Base-by-base conservation (phyloP, 148 eudicot species). In the Camellia japonica region DNA sequence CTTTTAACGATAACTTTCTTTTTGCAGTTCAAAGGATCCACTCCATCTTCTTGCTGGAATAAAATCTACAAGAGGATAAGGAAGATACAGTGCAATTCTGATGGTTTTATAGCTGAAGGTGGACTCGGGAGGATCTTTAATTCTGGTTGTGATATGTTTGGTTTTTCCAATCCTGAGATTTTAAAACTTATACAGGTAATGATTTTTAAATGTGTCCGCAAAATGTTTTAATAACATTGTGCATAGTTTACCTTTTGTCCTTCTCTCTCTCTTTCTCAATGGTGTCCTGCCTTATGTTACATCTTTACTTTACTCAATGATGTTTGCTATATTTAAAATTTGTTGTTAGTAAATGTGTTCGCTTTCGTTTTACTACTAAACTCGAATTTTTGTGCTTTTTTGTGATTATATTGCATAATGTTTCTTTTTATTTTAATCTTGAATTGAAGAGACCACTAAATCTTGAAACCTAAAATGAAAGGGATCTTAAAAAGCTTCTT, bases 61-160 rank as follows among this genome's bases (percentile, higher is more conserved):
- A 88, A 88, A 84, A 84, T 88, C 73, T 82, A 83, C 80, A 84
- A 79, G 75, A 85, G 80, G 78, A 82, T 90, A 63, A 85, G 87
- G 85, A 84, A 73, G 83, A 80, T 68, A 49, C 84, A 81, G 43
- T 56, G 44, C n/a, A 18, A 19, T 71, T 79, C 74, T 79, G 84
- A 75, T 43, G 81, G 70, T 72, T 76, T 68, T 69, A 66, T 78
- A 23, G 82, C 78, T 38, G 83, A 68, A 75, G 85, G 73, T 69
- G 87, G 73, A 42, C 56, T 77, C 15, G 79, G 85, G 64, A 80
- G 76, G 80, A 64, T 43, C 56, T 76, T 83, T 83, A 62, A 71
- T 23, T 87, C 91, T 74, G 93, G 93, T 77, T 81, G 90, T 54
- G 82, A 79, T 46, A 90, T 90, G 93, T 90, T 88, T 85, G 93